These are phyloP conservation scores for Hirsutella rhossiliensis DNA, from an alignment of 2,329 filamentous ascomycete genomes.

Conservation along the genomic window DNA sequence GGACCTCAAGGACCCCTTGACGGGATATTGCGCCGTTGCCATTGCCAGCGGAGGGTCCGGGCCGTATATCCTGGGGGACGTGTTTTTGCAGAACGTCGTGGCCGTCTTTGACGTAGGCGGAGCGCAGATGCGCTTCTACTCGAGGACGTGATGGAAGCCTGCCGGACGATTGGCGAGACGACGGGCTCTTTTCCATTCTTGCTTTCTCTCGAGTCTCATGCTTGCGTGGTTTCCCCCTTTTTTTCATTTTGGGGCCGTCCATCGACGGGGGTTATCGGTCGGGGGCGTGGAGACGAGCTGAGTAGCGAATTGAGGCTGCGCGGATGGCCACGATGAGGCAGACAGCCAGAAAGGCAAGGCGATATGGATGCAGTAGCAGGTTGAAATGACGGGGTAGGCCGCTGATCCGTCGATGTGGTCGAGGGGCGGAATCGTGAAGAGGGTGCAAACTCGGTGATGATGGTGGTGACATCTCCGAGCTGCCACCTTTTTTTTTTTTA, in stretches of 20 bases:
- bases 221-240: neutral
- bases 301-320: too few relatives aligned
- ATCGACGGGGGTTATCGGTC: too few relatives aligned
- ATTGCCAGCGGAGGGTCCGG: conserved; percentile 31
- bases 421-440: too few relatives aligned
- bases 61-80: conserved; percentile 36
- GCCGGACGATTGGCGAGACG: neutral
- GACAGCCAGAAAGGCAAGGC: too few relatives aligned
- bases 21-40: conserved; percentile 34
- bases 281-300: too few relatives aligned
- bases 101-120: conserved; percentile 35
- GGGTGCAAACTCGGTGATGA: too few relatives aligned
- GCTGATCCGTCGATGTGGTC: too few relatives aligned
- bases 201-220: neutral
- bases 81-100: conserved; percentile 38
- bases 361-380: too few relatives aligned
- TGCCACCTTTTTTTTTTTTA: too few relatives aligned
- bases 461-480: too few relatives aligned
- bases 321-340: too few relatives aligned
- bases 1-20: conserved; percentile 28
- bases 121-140: conserved; percentile 33
- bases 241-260: neutral
- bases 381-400: too few relatives aligned
- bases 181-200: neutral
- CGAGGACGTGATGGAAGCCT: neutral